A percentile compares a stretch with the other conserved stretches of the same genome.
These are phyloP conservation scores for Dipteronia sinensis DNA, from an alignment of 345 rosid genomes.

Conservation along the genomic window DNA sequence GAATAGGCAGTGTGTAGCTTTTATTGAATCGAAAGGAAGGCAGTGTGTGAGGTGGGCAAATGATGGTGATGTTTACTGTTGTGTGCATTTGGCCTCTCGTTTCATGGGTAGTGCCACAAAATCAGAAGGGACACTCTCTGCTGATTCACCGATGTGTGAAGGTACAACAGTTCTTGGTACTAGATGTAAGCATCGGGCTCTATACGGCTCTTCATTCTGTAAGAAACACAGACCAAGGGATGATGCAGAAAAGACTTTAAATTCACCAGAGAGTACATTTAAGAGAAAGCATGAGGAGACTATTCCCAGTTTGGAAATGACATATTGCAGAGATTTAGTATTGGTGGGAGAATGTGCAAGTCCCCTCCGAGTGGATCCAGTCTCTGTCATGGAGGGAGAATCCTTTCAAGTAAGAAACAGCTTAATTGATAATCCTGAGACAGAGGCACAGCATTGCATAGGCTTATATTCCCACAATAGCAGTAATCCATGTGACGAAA, in stretches of 20 bases:
- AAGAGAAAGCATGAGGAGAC: constrained; percentile 63
- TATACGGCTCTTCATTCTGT: constrained; percentile 77
- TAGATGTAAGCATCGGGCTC: constrained; percentile 90
- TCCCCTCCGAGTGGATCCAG: constrained; percentile 50
- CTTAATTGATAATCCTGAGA: constrained; percentile 49
- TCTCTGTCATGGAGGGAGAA: constrained; percentile 42
- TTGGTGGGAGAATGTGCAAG: constrained; percentile 46
- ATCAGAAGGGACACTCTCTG: constrained; percentile 52
- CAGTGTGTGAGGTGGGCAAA: constrained; percentile 99
- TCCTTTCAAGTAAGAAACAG: constrained; percentile 30
- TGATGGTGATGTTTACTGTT: constrained; percentile 94
- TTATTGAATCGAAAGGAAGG: constrained; percentile 90
- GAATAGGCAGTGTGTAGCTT: constrained; percentile 87
- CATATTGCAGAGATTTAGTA: constrained; percentile 49
- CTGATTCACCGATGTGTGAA: constrained; percentile 75
- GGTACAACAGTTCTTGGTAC: constrained; percentile 97
- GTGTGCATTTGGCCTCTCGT: constrained; percentile 98
- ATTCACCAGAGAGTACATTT: constrained; percentile 35
- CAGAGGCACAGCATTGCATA: constrained; percentile 47
- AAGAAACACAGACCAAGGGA: constrained; percentile 84
- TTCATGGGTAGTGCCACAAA: constrained; percentile 62
- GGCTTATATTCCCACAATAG: constrained; percentile 55
- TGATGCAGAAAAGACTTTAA: constrained; percentile 28
- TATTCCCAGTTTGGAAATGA: constrained; percentile 39
- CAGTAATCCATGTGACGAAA: constrained; percentile 58